Base-by-base conservation (phyloP, 768 basidiomycete genomes). In the Nidularia pulvinata region DNA sequence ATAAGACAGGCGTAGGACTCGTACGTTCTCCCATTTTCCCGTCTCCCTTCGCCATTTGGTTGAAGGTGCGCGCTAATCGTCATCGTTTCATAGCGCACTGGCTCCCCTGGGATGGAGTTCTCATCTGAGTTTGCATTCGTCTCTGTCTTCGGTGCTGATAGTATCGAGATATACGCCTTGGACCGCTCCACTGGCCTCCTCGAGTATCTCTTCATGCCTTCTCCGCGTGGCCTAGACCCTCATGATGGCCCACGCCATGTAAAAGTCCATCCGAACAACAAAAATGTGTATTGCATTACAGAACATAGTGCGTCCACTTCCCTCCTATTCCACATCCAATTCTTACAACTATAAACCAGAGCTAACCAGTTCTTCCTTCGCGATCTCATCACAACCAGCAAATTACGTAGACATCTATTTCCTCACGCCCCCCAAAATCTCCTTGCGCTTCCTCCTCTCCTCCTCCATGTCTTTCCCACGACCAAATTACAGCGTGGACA, bases 241-340 rank as follows among this genome's bases (percentile, higher is more conserved):
- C 68, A 75, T 30, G 80, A 82, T 51, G 82, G 80, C 1, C 80
- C 82, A 3, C 68, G 82, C 14, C 82, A 83, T 62, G 65, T 82
- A 54, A 80, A 79, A 55, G 59, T 82, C 1, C 80, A 81, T 55
- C 80, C 81, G 0, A 80, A 80, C 55, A 80, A 80, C 0, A 73
- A 69, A 46, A 57, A 81, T 1, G 59, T 83, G 7, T 83, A 83
- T 56, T 77, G 71, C 52, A 73, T 82, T 10, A 80, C 80, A 3
- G 82, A 83, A 55, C 81, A 83, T 46, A 72, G 79, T 80, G 54
- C 53, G 45, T 25, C 45, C 45, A 13, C 22, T 25, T 46, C 45
- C 22, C 13, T 46, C 22, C 22, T 46, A 11, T 46, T 46, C 45
- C 19, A 19, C 19, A 19, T 19, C 19, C 19, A 19, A 19, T 19